phyloP scores from a whole-genome alignment of 768 basidiomycete species.

The Suillus alpinus region DNA sequence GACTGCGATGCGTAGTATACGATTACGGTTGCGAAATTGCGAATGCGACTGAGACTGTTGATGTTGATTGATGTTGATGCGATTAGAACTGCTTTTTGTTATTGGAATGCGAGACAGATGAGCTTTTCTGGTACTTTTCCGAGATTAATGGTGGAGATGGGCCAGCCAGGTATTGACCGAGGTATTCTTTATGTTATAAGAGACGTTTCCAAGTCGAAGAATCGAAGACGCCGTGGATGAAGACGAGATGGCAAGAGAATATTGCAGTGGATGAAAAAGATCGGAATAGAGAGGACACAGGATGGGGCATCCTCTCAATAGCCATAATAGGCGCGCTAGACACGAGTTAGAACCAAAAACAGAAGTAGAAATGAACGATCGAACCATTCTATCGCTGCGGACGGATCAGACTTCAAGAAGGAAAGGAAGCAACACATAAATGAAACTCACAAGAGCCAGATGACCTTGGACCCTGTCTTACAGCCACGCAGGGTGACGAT shows the following conservation, averaged over 20 bases:
- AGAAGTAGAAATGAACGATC: constrained; percentile 5
- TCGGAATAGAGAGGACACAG: constrained; percentile 24
- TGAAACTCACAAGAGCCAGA: constrained; percentile 72
- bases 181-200: constrained; percentile 18
- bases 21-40: constrained; percentile 16
- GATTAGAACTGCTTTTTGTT: constrained; percentile 8
- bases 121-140: constrained; percentile 17
- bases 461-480: constrained; percentile 89
- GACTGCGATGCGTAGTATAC: constrained; percentile 21
- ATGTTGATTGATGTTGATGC: constrained; percentile 27
- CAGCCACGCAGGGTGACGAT: constrained; percentile 89
- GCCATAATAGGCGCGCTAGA: constrained; percentile 63
- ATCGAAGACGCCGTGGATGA: constrained; percentile 10
- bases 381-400: constrained; percentile 56
- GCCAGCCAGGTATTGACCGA: constrained; percentile 17
- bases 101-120: not conserved
- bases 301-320: constrained; percentile 35
- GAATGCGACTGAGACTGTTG: constrained; percentile 20
- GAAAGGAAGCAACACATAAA: not conserved
- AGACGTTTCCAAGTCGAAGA: constrained; percentile 21
- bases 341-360: constrained; percentile 14
- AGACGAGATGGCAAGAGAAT: constrained; percentile 15
- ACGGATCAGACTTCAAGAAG: constrained; percentile 5
- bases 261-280: constrained; percentile 25
- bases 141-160: constrained; percentile 30